Percentiles rank a stretch among this genome's conserved stretches.
phyloP scores from a whole-genome alignment of 2,329 filamentous ascomycete species.

The Sordariomycetes sp. region DNA sequence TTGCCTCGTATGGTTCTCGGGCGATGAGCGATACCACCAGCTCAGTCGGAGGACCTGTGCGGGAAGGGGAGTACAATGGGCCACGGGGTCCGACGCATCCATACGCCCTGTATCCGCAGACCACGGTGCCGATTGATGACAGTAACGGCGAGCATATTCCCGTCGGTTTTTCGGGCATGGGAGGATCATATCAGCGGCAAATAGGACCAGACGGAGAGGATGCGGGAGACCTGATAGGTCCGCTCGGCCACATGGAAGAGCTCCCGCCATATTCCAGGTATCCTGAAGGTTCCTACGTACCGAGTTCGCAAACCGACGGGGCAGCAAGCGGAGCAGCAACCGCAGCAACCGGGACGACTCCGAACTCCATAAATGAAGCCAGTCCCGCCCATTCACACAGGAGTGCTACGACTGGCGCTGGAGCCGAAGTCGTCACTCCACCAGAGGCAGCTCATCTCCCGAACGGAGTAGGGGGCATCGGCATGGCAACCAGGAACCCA shows the following conservation, averaged over 20 bases:
- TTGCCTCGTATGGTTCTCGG: neutral
- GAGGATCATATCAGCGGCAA: constrained; percentile 59
- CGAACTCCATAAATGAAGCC: too few species aligned
- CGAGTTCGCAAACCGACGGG: constrained; percentile 2
- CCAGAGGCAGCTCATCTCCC: constrained; percentile 23
- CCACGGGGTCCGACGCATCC: constrained; percentile 68
- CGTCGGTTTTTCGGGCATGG: constrained; percentile 65
- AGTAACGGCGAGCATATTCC: constrained; percentile 39
- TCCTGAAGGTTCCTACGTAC: constrained; percentile 59
- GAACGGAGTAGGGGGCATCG: constrained; percentile 51
- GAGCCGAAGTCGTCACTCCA: constrained; percentile 6
- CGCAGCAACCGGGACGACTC: too few species aligned
- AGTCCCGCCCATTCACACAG: neutral
- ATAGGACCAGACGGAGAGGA: constrained; percentile 78
- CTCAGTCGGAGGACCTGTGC: constrained; percentile 24
- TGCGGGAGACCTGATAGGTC: constrained; percentile 75
- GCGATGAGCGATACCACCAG: neutral
- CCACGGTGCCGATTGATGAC: constrained; percentile 46
- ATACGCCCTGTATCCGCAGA: constrained; percentile 80
- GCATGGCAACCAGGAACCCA: constrained; percentile 50
- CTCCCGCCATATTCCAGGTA: constrained; percentile 87
- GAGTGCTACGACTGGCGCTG: too few species aligned
- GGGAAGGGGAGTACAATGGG: constrained; percentile 45
- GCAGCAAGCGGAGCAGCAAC: too few species aligned
- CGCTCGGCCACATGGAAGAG: constrained; percentile 82